Evolutionary conservation across 2,329 filamentous ascomycete genomes (phyloP), one percentile per base, ranked within the genome.

Genomic region (Thermothelomyces thermophilus): DNA sequence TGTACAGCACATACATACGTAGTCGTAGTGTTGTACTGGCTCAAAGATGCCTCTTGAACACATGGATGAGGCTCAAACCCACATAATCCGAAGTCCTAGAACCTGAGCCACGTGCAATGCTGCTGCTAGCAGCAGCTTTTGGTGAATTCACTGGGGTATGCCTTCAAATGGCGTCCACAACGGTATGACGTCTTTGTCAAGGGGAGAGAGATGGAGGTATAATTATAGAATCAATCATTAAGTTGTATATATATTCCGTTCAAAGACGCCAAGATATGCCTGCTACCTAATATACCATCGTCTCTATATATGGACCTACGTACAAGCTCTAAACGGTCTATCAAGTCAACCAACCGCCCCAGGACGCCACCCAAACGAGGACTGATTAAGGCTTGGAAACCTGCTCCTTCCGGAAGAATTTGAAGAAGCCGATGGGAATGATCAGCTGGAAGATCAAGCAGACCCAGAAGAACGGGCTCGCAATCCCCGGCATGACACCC

Each of bases 401-500:
- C 64, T 80, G 76, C 63, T 80, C 76, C 65, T 77, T 79, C 50
- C 76, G 65, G 66, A 79, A 80, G 64, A 74, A 80, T 54, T 67
- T 69, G 58, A 77, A 72, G 61, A 73, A 82, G 41, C 77, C 75
- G 63, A 77, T 68, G 55, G 75, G 83, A 53, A 85, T 74, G 19
- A 73, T 64, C 46, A 83, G 62, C 61, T 86, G 82, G 48, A 77
- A 69, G 7, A 72, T 51, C 31, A 85, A 60, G 43, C 74, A 77
- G 50, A 83, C 67, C 81, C 81, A 84, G 62, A 84, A 83, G 70
- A 74, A 78, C 14, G 70, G 67, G 50, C 73, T 72, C 11, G 65
- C 71, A 33, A 80, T 61, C 2, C 73, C 73, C 11, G 70, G 66
- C 34, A 65, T 64, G 20, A 70, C 62, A 0, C 72, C 71, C 46